These are phyloP conservation scores for Tuber calosporum DNA, from an alignment of 495 filamentous ascomycete genomes.

Conservation along the genomic window DNA sequence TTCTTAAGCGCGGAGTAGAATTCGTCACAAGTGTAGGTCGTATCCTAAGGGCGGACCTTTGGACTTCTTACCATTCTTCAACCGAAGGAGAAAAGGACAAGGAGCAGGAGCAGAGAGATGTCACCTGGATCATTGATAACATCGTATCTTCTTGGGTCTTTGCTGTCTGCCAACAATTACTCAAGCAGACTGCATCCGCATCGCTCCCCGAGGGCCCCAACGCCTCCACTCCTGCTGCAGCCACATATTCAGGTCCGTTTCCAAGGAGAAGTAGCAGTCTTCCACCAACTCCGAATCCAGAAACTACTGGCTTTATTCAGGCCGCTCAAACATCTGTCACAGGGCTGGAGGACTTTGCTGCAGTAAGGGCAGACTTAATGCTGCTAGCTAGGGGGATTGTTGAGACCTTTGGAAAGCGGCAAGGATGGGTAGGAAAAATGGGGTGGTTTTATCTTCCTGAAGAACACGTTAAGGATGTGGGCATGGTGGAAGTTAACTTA, in stretches of 20 bases:
- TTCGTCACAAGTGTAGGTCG: slow-evolving; percentile 73
- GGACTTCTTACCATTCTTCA: slow-evolving; percentile 44
- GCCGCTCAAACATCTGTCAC: slow-evolving; percentile 44
- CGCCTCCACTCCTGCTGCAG: not conserved
- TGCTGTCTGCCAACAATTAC: slow-evolving; percentile 47
- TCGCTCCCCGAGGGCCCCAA: slow-evolving; percentile 30
- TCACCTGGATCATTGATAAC: slow-evolving; percentile 59
- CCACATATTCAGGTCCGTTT: slow-evolving; percentile 16
- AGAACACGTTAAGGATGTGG: slow-evolving; percentile 47
- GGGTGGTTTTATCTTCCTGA: slow-evolving; percentile 65
- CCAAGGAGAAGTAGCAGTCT: slow-evolving; percentile 37
- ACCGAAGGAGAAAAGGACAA: slow-evolving; percentile 33
- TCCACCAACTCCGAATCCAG: slow-evolving; percentile 29
- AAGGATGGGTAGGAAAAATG: slow-evolving; percentile 60
- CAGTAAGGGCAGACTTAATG: slow-evolving; percentile 69
- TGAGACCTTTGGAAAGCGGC: slow-evolving; percentile 62
- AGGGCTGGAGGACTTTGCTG: slow-evolving; percentile 76
- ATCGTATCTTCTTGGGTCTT: slow-evolving; percentile 80
- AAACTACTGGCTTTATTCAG: slow-evolving; percentile 31
- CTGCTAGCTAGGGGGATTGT: slow-evolving; percentile 71
- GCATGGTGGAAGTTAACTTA: slow-evolving; percentile 55
- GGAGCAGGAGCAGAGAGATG: slow-evolving; percentile 19
- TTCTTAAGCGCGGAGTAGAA: slow-evolving; percentile 67
- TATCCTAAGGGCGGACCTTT: slow-evolving; percentile 68
- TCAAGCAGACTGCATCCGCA: slow-evolving; percentile 39